These are phyloP conservation scores for Leccinum disarticulatum DNA, from an alignment of 768 basidiomycete genomes.

Conservation along the genomic window DNA sequence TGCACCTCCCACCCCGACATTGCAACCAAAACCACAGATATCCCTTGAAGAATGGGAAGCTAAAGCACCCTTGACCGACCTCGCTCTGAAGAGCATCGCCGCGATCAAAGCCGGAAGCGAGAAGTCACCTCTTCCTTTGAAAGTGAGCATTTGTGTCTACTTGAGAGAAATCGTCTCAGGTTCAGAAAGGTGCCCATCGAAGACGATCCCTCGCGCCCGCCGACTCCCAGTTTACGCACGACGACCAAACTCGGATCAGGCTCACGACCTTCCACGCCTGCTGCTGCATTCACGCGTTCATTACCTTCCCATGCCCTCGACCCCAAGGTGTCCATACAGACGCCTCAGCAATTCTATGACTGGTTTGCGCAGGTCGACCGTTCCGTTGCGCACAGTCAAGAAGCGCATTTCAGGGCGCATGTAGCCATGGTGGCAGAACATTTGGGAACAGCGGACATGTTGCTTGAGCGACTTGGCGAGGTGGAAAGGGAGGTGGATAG, in stretches of 20 bases:
- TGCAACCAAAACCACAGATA: constrained; percentile 46
- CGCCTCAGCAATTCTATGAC: constrained; percentile 95
- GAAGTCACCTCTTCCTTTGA: constrained; percentile 63
- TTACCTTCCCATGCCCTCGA: constrained; percentile 55
- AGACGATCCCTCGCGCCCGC: constrained; percentile 35
- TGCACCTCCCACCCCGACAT: constrained; percentile 24
- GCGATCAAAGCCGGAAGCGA: constrained; percentile 62
- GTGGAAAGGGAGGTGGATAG: constrained; percentile 71
- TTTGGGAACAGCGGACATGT: constrained; percentile 70
- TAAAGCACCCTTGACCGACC: constrained; percentile 71
- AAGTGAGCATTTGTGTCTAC: constrained; percentile 47
- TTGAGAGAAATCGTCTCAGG: constrained; percentile 29
- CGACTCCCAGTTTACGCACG: constrained; percentile 37
- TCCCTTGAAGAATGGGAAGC: constrained; percentile 92
- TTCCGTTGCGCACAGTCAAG: constrained; percentile 90
- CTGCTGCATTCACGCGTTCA: constrained; percentile 19
- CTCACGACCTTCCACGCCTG: constrained; percentile 49
- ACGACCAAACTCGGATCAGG: constrained; percentile 39
- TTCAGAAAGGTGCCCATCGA: constrained; percentile 43
- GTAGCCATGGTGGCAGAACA: constrained; percentile 75
- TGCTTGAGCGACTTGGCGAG: constrained; percentile 70
- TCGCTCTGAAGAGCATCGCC: constrained; percentile 64
- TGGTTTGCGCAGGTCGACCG: constrained; percentile 91
- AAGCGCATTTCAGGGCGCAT: constrained; percentile 87
- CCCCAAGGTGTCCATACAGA: constrained; percentile 77